Base-by-base conservation (phyloP, 768 basidiomycete species). In the Dioszegia hungarica region DNA sequence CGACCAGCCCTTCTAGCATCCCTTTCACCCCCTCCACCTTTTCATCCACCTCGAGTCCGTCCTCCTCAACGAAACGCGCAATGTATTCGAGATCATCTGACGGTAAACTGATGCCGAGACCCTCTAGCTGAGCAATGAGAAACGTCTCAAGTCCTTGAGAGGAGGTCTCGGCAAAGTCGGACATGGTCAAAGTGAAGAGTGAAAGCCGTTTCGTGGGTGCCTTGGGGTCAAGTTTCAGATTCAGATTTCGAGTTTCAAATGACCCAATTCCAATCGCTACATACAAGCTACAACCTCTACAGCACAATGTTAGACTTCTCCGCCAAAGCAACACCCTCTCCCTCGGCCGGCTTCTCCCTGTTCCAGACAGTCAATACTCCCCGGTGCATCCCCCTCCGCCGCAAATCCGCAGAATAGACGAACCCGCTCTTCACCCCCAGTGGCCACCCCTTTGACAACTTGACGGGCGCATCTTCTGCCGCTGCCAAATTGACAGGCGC, bases 61-160 rank as follows among this genome's bases (percentile, higher is more conserved):
- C 74, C 56, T 73, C 72, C 49, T 75, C 74, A 15, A 75, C 66
- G 20, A 75, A 66, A 11, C 74, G 56, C n/a, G 74, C 67, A 57
- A 75, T 73, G 59, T 65, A 73, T 37, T 75, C 74, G 51, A 70
- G 67, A 59, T 75, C 74, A 56, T 73, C 74, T 17, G 48, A 31
- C 17, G 72, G 74, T 2, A 73, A 54, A 2, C 15, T 41, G 3
- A 73, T 52, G 15, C 53, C 53, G 14, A 75, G 55, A 2, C 45
- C 51, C 1, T 58, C 50, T 5, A 75, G 56, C 38, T 70, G 59
- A 14, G 52, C 44, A 1, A 60, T n/a, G 24, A 75, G 60, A 43
- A 56, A 73, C 38, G 60, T 39, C 54, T 75, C 74, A 5, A 75
- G 54, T 5, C 67, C 65, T 46, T 70, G 62, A 22, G 62, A 59